phyloP scores from a whole-genome alignment of 2,329 filamentous ascomycete species.

The Acrocalymma vagum region DNA sequence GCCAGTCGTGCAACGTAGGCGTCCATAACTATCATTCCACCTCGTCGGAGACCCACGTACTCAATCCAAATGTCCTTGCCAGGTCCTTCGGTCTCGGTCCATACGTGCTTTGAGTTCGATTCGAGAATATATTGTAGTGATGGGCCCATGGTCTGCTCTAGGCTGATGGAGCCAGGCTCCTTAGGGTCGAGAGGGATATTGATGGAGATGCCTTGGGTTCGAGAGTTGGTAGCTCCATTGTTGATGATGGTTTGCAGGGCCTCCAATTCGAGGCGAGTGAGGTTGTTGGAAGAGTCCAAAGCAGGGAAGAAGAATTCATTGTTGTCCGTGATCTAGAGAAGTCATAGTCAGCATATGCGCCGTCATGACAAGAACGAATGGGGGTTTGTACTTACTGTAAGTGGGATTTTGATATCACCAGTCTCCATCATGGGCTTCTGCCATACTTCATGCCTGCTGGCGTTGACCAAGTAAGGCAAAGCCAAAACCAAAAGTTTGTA shows the following conservation, averaged over 20 bases:
- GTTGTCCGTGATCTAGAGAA: too few relatives aligned
- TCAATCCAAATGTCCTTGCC: slow-evolving; percentile 14
- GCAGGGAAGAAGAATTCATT: too few relatives aligned
- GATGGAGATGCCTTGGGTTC: slow-evolving; percentile 6
- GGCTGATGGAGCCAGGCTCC: slow-evolving; percentile 1
- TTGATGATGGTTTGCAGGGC: slow-evolving; percentile 5
- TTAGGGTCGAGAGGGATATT: slow-evolving; percentile 8
- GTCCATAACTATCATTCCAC: slow-evolving; percentile 20
- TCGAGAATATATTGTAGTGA: neutral
- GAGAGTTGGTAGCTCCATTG: neutral
- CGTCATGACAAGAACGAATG: too few relatives aligned
- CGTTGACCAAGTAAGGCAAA: too few relatives aligned
- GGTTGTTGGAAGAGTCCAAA: neutral
- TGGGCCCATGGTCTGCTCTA: neutral
- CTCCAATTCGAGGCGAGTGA: neutral
- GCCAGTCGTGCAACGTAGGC: slow-evolving; percentile 13
- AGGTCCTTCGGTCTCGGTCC: slow-evolving; percentile 8
- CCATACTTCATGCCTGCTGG: too few relatives aligned
- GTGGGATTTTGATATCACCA: too few relatives aligned
- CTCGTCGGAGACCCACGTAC: slow-evolving; percentile 23
- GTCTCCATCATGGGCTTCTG: too few relatives aligned
- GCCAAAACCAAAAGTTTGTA: too few relatives aligned
- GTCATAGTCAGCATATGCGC: too few relatives aligned
- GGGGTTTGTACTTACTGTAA: too few relatives aligned
- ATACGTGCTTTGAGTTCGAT: neutral